Conservation (phyloP, 768 basidiomycete genomes). For the Suillus subluteus region DNA sequence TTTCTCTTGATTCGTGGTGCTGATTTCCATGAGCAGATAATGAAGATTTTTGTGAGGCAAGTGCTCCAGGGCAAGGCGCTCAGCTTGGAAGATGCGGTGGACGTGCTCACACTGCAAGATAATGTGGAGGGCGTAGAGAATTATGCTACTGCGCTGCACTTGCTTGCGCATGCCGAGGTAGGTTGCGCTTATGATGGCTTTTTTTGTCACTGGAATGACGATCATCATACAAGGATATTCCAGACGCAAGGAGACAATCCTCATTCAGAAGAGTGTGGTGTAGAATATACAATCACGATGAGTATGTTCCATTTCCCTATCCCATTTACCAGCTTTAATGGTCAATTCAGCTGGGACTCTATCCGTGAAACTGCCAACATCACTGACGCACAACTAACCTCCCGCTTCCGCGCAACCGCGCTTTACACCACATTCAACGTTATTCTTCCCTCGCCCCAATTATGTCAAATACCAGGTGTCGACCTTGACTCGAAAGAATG, state of each 20-base stretch:
- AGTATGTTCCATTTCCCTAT: constrained; percentile 55
- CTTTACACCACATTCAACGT: constrained; percentile 67
- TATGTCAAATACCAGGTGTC: constrained; percentile 47
- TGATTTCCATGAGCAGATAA: constrained; percentile 48
- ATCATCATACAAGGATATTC: constrained; percentile 53
- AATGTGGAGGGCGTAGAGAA: constrained; percentile 63
- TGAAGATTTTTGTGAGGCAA: constrained; percentile 68
- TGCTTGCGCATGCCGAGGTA: constrained; percentile 62
- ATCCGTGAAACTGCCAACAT: constrained; percentile 77
- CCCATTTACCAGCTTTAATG: not conserved
- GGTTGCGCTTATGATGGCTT: constrained; percentile 17
- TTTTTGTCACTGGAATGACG: not conserved
- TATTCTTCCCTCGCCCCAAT: constrained; percentile 41
- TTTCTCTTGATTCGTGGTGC: not conserved
- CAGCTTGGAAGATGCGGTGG: constrained; percentile 78
- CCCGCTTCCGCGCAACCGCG: constrained; percentile 73
- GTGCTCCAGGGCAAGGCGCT: constrained; percentile 78
- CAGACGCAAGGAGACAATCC: constrained; percentile 67
- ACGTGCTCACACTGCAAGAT: constrained; percentile 85
- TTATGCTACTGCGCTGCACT: constrained; percentile 68
- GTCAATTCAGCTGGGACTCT: constrained; percentile 64
- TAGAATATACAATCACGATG: constrained; percentile 84
- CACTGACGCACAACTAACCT: constrained; percentile 75
- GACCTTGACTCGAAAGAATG: constrained; percentile 61
- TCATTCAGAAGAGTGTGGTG: constrained; percentile 85